Evolutionary conservation across 2,329 filamentous ascomycete species (phyloP), one percentile per base, ranked within the genome.

Genomic region (Camillea tinctor): DNA sequence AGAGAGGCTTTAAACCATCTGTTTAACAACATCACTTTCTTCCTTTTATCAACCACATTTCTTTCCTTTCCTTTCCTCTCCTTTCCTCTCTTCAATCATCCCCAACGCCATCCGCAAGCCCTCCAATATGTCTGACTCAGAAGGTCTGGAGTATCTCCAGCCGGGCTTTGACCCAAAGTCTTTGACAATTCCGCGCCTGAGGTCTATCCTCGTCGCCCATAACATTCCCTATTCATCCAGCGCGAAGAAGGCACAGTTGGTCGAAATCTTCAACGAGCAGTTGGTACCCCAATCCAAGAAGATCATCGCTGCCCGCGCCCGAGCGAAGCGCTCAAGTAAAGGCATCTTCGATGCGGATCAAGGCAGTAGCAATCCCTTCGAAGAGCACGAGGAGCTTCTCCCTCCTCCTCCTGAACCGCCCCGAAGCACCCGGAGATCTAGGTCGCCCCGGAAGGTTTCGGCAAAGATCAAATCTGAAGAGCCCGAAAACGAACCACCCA

Each of bases 201-300:
- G 95, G 70, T 94, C 91, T 54, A 96, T 98, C 66, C 86, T 99
- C 60, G 91, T 98, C 70, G 90, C 88, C 66, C 92, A 99, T 78
- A 90, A 93, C 73, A 81, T 98, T 70, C 79, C 87, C 44, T 98
- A 97, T 73, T 89, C 93, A 4, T 88, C 92, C 0, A 93, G 88
- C 4, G 93, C 95, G 13, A 99, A 98, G 79, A 99, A 99, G 79
- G 80, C 87, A 0, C 89, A 96, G 72, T 86, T 99, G 21, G 83
- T 99, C 61, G 87, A 90, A 7, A 86, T 98, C 52, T 93, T 99
- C 76, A 88, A 89, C 71, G 82, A 90, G 30, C 81, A 95, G 64
- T 84, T 99, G 24, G 78, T 91, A 4, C 90, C 94, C 0, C 89
- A 94, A 69, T 89, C 92, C 1, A 85, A 85, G 66, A 91, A 89